These are phyloP conservation scores for Backusella macrospora DNA, from an alignment of 192 early-diverging fungal genomes.

Conservation along the genomic window DNA sequence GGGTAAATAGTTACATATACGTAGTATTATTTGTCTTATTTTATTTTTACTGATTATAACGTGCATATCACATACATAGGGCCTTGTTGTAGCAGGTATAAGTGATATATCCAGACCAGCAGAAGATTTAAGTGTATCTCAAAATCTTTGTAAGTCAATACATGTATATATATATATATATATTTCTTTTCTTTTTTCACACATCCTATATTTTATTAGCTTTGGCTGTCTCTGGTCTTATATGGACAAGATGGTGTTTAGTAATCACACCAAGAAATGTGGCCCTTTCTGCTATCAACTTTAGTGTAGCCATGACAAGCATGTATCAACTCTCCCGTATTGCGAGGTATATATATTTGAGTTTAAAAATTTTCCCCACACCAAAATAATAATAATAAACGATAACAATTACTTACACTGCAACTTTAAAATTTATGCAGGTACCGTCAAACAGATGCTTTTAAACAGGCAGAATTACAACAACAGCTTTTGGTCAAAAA, in stretches of 20 bases:
- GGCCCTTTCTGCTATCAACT: slow-evolving; percentile 84
- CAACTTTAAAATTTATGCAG: slow-evolving; percentile 4
- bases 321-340: slow-evolving; percentile 87
- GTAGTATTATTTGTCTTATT: not conserved
- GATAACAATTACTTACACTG: not conserved
- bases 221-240: slow-evolving; percentile 91
- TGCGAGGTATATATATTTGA: slow-evolving; percentile 49
- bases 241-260: slow-evolving; percentile 94
- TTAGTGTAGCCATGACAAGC: slow-evolving; percentile 90
- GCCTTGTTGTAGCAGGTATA: slow-evolving; percentile 90
- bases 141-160: slow-evolving; percentile 64
- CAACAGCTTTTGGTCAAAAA: not conserved
- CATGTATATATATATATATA: not conserved
- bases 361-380: not conserved
- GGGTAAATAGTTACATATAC: slow-evolving; percentile 52
- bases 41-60: not conserved
- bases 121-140: slow-evolving; percentile 83
- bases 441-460: slow-evolving; percentile 12
- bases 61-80: slow-evolving; percentile 50
- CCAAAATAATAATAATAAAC: not conserved
- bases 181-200: not conserved
- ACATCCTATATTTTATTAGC: slow-evolving; percentile 45
- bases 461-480: not conserved
- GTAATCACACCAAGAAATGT: slow-evolving; percentile 95
- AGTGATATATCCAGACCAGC: slow-evolving; percentile 86